phyloP scores from a whole-genome alignment of 2,329 filamentous ascomycete genomes.

The Metarhizium humberi region DNA sequence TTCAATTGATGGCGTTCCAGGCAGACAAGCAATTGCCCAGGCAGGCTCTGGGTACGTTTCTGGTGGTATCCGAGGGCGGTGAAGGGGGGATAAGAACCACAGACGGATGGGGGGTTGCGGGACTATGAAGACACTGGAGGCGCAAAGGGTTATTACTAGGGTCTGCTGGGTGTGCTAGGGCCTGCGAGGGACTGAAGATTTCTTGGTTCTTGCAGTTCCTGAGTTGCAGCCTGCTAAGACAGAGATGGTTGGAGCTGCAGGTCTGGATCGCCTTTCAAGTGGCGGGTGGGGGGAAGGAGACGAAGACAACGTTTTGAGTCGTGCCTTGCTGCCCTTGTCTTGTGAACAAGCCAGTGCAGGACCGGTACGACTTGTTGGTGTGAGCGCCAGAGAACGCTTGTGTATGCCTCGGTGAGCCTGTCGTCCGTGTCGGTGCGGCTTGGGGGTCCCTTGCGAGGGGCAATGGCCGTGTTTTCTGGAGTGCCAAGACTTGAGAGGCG shows the following conservation, averaged over 20 bases:
- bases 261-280: constrained; percentile 1
- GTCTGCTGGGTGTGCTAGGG: background rate
- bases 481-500: background rate
- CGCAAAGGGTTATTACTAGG: background rate
- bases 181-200: background rate
- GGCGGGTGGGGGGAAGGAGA: background rate
- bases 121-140: background rate
- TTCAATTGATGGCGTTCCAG: background rate
- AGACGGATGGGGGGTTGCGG: background rate
- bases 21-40: background rate
- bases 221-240: constrained; percentile 1
- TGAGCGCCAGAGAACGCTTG: background rate
- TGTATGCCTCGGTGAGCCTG: background rate
- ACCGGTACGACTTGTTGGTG: background rate
- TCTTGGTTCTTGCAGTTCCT: background rate
- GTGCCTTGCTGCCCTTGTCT: background rate
- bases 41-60: background rate
- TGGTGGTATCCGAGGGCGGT: background rate
- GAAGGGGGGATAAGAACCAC: background rate
- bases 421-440: background rate
- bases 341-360: background rate
- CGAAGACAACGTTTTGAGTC: background rate
- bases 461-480: background rate
- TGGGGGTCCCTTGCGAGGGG: background rate
- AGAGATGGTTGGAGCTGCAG: constrained; percentile 5